Percentiles rank a stretch among this genome's conserved stretches.
Conservation (phyloP, 1,284 basidiomycete species). For the Earliella scabrosa region DNA sequence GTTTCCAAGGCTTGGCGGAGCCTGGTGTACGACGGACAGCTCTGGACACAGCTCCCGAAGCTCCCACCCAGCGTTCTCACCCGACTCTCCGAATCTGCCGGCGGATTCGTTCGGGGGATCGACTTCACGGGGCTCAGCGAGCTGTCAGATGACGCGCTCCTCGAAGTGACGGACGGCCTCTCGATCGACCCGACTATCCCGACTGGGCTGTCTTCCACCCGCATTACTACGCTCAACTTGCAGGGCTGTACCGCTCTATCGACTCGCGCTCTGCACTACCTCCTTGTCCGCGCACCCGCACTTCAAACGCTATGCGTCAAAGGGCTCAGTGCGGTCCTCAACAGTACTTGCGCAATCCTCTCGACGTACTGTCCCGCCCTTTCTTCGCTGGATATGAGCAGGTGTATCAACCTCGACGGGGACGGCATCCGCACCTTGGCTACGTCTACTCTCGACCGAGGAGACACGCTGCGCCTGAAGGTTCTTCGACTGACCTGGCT, state of each 20-base stretch:
- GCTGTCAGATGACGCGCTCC: slow-evolving; percentile 53
- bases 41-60: slow-evolving; percentile 73
- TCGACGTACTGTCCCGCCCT: slow-evolving; percentile 60
- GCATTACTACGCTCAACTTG: slow-evolving; percentile 73
- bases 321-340: slow-evolving; percentile 70
- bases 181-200: slow-evolving; percentile 45
- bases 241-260: slow-evolving; percentile 74
- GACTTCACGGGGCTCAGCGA: slow-evolving; percentile 69
- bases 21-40: slow-evolving; percentile 85
- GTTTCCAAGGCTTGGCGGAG: slow-evolving; percentile 83
- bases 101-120: slow-evolving; percentile 69
- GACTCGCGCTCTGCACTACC: slow-evolving; percentile 66
- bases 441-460: slow-evolving; percentile 44
- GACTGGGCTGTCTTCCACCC: slow-evolving; percentile 52
- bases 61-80: slow-evolving; percentile 54
- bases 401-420: slow-evolving; percentile 74
- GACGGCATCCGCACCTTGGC: slow-evolving; percentile 58
- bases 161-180: slow-evolving; percentile 56
- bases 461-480: slow-evolving; percentile 53
- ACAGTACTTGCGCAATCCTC: slow-evolving; percentile 73
- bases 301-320: slow-evolving; percentile 68
- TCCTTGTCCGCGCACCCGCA: slow-evolving; percentile 71
- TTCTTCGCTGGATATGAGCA: slow-evolving; percentile 69
- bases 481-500: slow-evolving; percentile 71
- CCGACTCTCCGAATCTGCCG: slow-evolving; percentile 55